Evolutionary conservation across 495 filamentous ascomycete genomes (phyloP), one percentile per base, ranked within the genome.

Genomic region (Geopyxis carbonaria): DNA sequence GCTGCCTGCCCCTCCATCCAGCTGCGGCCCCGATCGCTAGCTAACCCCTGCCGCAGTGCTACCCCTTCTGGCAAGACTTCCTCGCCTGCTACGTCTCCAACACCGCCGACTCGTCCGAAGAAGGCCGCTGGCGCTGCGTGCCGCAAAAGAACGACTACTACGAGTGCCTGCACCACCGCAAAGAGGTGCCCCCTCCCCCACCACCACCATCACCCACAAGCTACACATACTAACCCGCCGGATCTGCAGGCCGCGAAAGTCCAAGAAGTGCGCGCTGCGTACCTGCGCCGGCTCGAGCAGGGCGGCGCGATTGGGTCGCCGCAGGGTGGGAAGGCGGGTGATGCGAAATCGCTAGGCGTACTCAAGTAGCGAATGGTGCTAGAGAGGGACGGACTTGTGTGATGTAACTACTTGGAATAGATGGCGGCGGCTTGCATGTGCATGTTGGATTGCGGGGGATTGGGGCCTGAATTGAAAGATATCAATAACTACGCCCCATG

Each of bases 31-130:
- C 21, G 24, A 42, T 42, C 41, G 52, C 49, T 41, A 40, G 40
- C 49, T 40, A 59, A 93, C 86, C 83, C 53, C 78, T 74, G 44
- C 75, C 73, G 52, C 76, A 92, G 64, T 99, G 89, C 75, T 95
- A 91, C 63, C 80, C 82, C 58, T 99, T 94, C 73, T 99, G 91
- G 91, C 89, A 91, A 64, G 82, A 91, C 55, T 64, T 85, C 39
- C 74, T 91, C 46, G 78, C 78, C 50, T 91, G 82, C 70, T 91
- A 91, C 57, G 80, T 87, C 33, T 70, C 85, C 55, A 86, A 87
- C 61, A 75, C 78, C 34, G 64, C 73, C 31, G 14, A 38, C 11
- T 75, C 80, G 16, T 76, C 86, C 51, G 68, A 72, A 39, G 67
- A 72, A 7, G 85, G 85, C 31, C 87, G 81, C 64, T 78, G 75